These are phyloP conservation scores for Artemisia tridentata DNA, from an alignment of 129 eudicot species.

Conservation along the genomic window DNA sequence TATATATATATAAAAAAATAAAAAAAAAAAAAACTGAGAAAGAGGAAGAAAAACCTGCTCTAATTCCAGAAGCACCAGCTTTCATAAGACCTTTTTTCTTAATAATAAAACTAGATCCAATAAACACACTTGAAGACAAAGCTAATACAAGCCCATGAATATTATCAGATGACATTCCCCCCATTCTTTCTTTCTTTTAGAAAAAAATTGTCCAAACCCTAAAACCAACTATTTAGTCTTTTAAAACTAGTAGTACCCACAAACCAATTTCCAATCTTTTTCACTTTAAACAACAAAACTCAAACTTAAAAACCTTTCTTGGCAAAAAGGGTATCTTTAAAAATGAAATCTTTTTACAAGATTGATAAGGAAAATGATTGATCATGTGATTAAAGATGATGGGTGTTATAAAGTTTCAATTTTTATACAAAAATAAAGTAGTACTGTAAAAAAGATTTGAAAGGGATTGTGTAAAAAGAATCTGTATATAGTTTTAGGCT, in stretches of 20 bases:
- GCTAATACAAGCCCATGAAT: conserved; percentile 70
- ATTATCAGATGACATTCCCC: conserved; percentile 71
- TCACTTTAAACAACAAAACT: conserved; percentile 16
- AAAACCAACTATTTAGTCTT: conserved; percentile 1
- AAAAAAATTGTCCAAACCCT: conserved; percentile 20
- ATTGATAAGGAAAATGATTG: conserved; percentile 33
- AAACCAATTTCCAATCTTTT: conserved; percentile 14
- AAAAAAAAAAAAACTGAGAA: not conserved
- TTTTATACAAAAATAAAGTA: not conserved
- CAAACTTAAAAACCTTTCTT: conserved; percentile 13
- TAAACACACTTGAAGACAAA: conserved; percentile 73
- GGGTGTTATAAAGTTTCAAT: conserved; percentile 17
- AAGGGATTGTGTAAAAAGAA: too few relatives aligned
- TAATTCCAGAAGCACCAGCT: conserved; percentile 62
- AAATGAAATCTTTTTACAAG: conserved; percentile 17
- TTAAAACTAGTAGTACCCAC: conserved; percentile 11
- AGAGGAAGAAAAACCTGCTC: conserved; percentile 62
- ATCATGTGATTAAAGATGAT: conserved; percentile 26
- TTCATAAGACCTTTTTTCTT: conserved; percentile 83
- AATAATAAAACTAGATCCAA: conserved; percentile 82
- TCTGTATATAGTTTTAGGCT: too few relatives aligned
- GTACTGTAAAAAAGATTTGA: too few relatives aligned
- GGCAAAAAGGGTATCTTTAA: conserved; percentile 33
- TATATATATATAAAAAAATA: not conserved
- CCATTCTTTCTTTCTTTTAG: conserved; percentile 32